Conservation (phyloP, 2,329 filamentous ascomycete species). For the Aureobasidium vineae region DNA sequence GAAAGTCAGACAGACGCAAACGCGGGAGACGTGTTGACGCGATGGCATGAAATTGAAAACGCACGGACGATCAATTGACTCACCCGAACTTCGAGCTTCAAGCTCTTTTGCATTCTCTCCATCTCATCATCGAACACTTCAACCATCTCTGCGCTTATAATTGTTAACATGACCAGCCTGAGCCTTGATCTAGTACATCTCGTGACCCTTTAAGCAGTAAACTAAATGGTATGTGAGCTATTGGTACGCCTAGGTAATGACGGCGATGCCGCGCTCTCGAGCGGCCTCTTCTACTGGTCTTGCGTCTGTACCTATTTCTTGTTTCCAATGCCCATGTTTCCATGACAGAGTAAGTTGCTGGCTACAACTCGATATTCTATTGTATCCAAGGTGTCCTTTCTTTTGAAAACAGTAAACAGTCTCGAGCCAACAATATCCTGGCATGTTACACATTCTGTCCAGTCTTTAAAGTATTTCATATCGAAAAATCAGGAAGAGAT, state of each 20-base stretch:
- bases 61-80: not conserved
- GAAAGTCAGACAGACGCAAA: slow-evolving; percentile 6
- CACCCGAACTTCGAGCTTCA: not conserved
- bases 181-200: not conserved
- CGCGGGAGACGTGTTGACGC: slow-evolving; percentile 10
- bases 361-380: not conserved
- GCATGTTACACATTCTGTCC: not conserved
- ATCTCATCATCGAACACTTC: not conserved
- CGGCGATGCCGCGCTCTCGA: not conserved
- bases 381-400: not conserved
- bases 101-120: not conserved
- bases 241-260: not conserved
- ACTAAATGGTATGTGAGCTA: not conserved
- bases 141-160: not conserved
- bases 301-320: not conserved
- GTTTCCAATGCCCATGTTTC: not conserved
- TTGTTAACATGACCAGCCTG: not conserved
- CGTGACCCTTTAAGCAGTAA: not conserved
- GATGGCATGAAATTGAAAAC: not conserved
- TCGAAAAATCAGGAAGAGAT: not conserved
- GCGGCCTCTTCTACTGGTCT: not conserved
- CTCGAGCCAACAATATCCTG: not conserved
- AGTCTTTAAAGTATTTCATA: not conserved
- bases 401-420: not conserved
- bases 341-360: not conserved